Conservation (phyloP, 2,329 filamentous ascomycete genomes). For the Metarhizium sp. region DNA sequence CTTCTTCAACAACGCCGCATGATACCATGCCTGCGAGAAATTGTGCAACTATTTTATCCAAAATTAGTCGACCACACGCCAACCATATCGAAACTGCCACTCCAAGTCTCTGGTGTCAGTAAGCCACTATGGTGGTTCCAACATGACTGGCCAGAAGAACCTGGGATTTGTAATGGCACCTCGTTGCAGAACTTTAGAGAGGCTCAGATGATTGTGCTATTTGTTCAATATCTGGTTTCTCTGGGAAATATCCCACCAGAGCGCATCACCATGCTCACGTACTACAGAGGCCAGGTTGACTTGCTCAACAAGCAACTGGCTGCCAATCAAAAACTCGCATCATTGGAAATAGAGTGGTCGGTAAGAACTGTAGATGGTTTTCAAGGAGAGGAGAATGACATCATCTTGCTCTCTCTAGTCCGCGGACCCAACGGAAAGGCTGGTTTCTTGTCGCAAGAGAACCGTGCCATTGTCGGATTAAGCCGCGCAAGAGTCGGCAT, state of each 20-base stretch:
- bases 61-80: slow-evolving; percentile 35
- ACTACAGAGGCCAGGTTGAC: slow-evolving; percentile 78
- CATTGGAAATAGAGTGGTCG: slow-evolving; percentile 32
- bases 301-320: slow-evolving; percentile 43
- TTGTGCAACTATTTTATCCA: slow-evolving; percentile 40
- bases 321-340: slow-evolving; percentile 15
- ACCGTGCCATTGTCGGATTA: slow-evolving; percentile 48
- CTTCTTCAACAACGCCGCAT: slow-evolving; percentile 59
- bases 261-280: slow-evolving; percentile 73
- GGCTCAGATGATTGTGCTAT: slow-evolving; percentile 64
- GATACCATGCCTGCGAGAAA: slow-evolving; percentile 33
- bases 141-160: slow-evolving; percentile 35
- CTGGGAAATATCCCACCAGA: slow-evolving; percentile 50
- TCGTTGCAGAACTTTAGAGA: slow-evolving; percentile 58
- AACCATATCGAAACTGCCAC: slow-evolving; percentile 19
- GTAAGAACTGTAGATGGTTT: slow-evolving; percentile 82
- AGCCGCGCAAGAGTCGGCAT: slow-evolving; percentile 69
- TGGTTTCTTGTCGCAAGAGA: slow-evolving; percentile 62
- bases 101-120: slow-evolving; percentile 34
- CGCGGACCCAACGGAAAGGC: slow-evolving; percentile 53
- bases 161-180: slow-evolving; percentile 38
- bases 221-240: slow-evolving; percentile 58
- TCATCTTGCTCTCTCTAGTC: slow-evolving; percentile 73
- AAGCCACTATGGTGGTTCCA: slow-evolving; percentile 32
- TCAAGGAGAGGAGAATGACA: slow-evolving; percentile 83